These are phyloP conservation scores for Entamoeba invadens DNA, from an alignment of 208 protist species.

Conservation along the genomic window DNA sequence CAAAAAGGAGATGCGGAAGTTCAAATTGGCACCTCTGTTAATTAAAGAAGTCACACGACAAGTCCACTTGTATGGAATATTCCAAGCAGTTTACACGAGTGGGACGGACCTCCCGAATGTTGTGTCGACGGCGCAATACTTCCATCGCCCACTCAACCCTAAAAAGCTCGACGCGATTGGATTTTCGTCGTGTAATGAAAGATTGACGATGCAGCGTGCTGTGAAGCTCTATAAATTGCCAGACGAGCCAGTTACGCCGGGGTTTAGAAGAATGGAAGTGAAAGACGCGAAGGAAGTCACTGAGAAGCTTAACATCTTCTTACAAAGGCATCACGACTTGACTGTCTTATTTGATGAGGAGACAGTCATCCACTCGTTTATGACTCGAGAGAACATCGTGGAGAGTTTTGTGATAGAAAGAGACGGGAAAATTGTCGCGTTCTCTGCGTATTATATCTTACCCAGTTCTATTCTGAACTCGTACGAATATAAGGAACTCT, in stretches of 20 bases:
- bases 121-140: not conserved
- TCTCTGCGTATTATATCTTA: not conserved
- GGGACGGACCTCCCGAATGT: slow-evolving; percentile 11
- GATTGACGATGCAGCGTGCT: not conserved
- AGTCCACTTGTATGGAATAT: slow-evolving; percentile 16
- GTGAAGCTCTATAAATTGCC: not conserved
- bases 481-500: not conserved
- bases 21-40: slow-evolving; percentile 17
- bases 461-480: not conserved
- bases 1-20: not conserved
- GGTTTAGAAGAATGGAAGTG: not conserved
- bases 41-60: slow-evolving; percentile 28
- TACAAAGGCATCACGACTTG: not conserved
- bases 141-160: slow-evolving; percentile 13
- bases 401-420: not conserved
- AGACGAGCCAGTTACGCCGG: not conserved
- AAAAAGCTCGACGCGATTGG: slow-evolving; percentile 7
- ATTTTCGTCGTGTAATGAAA: not conserved
- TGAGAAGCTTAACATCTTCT: not conserved
- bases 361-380: not conserved
- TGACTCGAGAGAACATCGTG: not conserved
- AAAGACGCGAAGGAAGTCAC: not conserved
- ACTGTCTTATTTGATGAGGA: not conserved
- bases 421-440: not conserved
- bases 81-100: slow-evolving; percentile 24